Evolutionary conservation across 768 basidiomycete species (phyloP).

Genomic region (Mycena capillaripes): DNA sequence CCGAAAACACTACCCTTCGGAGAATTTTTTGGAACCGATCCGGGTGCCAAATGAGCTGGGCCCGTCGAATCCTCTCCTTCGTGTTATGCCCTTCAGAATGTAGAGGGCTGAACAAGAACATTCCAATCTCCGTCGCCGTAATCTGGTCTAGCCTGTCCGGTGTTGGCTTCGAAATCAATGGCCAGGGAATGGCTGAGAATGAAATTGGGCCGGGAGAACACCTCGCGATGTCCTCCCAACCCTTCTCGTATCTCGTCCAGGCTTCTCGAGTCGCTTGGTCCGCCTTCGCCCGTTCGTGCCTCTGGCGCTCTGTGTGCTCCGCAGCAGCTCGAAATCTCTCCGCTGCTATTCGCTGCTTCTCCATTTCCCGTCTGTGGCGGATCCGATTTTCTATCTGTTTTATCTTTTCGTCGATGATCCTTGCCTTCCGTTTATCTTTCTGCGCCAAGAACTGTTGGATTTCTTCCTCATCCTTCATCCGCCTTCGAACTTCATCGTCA

Average conservation of each 20-base stretch:
- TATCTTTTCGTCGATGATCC: conserved; percentile 68
- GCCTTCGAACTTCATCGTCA: conserved; percentile 64
- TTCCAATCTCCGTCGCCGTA: conserved; percentile 63
- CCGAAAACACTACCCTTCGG: conserved; percentile 56
- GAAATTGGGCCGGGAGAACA: conserved; percentile 57
- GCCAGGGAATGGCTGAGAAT: conserved; percentile 83
- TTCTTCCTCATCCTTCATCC: conserved; percentile 67
- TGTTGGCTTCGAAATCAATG: conserved; percentile 59
- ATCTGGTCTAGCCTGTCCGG: conserved; percentile 59
- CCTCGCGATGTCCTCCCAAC: conserved; percentile 68
- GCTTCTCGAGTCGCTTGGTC: conserved; percentile 65
- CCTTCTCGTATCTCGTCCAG: conserved; percentile 75
- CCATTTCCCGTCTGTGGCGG: conserved; percentile 63
- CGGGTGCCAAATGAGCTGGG: conserved; percentile 85
- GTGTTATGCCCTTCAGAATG: conserved; percentile 72
- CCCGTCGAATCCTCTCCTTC: conserved; percentile 76
- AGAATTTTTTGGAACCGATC: conserved; percentile 78
- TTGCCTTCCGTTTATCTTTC: conserved; percentile 60
- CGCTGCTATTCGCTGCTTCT: conserved; percentile 61
- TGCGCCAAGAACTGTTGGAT: conserved; percentile 59
- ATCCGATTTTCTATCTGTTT: conserved; percentile 67
- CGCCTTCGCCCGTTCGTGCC: conserved; percentile 54
- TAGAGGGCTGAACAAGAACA: conserved; percentile 74
- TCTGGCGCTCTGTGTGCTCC: conserved; percentile 60
- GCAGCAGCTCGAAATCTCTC: conserved; percentile 56